phyloP scores from a whole-genome alignment of 2,329 filamentous ascomycete genomes.

The Clonostachys byssicola region DNA sequence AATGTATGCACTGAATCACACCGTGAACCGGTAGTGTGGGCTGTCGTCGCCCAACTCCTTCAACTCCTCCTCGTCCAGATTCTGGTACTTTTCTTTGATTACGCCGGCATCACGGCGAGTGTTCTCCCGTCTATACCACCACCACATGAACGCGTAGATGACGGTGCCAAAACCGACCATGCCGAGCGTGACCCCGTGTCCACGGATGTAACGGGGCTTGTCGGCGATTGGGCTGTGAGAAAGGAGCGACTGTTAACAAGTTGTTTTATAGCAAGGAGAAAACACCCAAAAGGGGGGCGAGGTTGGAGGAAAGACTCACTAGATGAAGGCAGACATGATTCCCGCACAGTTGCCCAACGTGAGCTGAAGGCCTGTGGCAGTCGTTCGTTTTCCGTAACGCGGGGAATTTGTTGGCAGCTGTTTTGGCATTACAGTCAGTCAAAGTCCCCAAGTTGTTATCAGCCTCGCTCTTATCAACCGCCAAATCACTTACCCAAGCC shows the following conservation, averaged over 20 bases:
- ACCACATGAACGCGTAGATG: conserved; percentile 51
- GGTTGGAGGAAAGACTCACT: conserved; percentile 19
- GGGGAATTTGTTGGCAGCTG: conserved; percentile 62
- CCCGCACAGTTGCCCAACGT: conserved; percentile 67
- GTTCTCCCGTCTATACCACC: conserved; percentile 45
- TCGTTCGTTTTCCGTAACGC: conserved; percentile 72
- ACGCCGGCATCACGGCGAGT: conserved; percentile 30
- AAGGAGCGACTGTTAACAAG: not conserved
- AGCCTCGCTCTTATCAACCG: too few species aligned
- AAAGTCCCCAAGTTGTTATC: not conserved
- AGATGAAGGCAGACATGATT: conserved; percentile 70
- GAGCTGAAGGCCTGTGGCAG: conserved; percentile 66
- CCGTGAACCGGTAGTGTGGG: conserved; percentile 33
- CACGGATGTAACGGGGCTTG: conserved; percentile 53
- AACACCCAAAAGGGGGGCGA: not conserved
- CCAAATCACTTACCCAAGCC: conserved; percentile 38
- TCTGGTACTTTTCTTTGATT: conserved; percentile 26
- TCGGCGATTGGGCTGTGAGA: conserved; percentile 34
- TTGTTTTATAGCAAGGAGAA: too few species aligned
- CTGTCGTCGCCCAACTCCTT: conserved; percentile 49
- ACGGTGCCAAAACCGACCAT: conserved; percentile 50
- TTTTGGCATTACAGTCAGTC: not conserved
- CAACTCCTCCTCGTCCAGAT: conserved; percentile 39
- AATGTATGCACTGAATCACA: too few species aligned
- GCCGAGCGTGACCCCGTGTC: conserved; percentile 57